These are phyloP conservation scores for Solanum lycopersicoides DNA, from an alignment of 257 asterid genomes.

Conservation along the genomic window DNA sequence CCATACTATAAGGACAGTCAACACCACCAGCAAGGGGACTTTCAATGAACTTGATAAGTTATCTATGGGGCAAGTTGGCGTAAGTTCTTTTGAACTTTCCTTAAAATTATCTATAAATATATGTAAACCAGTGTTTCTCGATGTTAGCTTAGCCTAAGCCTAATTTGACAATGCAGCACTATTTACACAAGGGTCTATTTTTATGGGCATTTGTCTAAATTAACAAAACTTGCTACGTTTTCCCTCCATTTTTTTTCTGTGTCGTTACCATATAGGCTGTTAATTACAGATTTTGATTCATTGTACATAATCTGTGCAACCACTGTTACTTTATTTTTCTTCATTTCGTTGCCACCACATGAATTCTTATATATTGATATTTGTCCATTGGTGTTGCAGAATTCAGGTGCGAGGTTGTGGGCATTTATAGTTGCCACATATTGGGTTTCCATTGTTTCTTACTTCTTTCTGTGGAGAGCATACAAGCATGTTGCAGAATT, in stretches of 20 bases:
- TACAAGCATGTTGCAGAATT: constrained; percentile 53
- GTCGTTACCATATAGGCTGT: neutral
- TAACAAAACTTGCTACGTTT: neutral
- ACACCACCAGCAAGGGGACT: constrained; percentile 50
- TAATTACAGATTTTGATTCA: neutral
- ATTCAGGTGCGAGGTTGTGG: constrained; percentile 56
- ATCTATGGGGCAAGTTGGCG: constrained; percentile 66
- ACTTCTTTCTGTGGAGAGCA: constrained; percentile 73
- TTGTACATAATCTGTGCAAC: neutral
- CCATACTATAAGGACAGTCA: constrained; percentile 12
- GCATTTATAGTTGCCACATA: constrained; percentile 48
- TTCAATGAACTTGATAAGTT: constrained; percentile 73
- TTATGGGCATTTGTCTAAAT: neutral
- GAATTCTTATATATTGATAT: neutral
- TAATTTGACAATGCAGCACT: neutral
- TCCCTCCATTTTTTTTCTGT: neutral
- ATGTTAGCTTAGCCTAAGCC: neutral
- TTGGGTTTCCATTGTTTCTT: constrained; percentile 63
- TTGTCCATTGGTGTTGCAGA: constrained; percentile 26
- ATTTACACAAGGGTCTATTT: neutral
- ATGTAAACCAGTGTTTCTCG: neutral
- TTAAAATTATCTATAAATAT: neutral
- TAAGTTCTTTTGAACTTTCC: constrained; percentile 12
- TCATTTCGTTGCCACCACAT: neutral
- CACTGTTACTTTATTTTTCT: neutral